Evolutionary conservation across 371 early-diverging fungal species (phyloP).

Genomic region (Coemansia sp.): DNA sequence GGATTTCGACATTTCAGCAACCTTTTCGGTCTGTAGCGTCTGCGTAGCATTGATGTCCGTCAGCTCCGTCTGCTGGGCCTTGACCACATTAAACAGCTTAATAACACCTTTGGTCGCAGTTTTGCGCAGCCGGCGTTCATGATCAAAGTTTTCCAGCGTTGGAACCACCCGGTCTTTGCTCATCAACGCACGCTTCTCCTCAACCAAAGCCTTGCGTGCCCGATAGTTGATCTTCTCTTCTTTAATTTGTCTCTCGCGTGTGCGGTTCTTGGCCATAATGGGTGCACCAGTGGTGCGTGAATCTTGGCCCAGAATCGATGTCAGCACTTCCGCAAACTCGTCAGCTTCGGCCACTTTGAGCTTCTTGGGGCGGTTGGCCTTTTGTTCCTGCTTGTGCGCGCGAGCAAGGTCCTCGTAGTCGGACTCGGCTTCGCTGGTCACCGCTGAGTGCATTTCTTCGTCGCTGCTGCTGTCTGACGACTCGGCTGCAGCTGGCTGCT

Average conservation of each 20-base stretch:
- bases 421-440: slow-evolving; percentile 23
- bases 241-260: slow-evolving; percentile 34
- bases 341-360: slow-evolving; percentile 30
- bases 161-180: slow-evolving; percentile 38
- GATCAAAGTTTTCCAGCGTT: slow-evolving; percentile 31
- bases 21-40: slow-evolving; percentile 31
- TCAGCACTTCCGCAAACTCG: slow-evolving; percentile 32
- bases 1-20: slow-evolving; percentile 44
- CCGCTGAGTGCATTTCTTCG: slow-evolving; percentile 6
- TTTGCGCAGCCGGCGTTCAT: slow-evolving; percentile 37
- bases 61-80: slow-evolving; percentile 46
- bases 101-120: slow-evolving; percentile 42
- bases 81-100: slow-evolving; percentile 48
- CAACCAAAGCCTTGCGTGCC: slow-evolving; percentile 37
- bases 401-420: slow-evolving; percentile 37
- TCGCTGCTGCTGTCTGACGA: slow-evolving; percentile 9
- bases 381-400: slow-evolving; percentile 23
- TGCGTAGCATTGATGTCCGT: slow-evolving; percentile 19
- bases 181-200: slow-evolving; percentile 23
- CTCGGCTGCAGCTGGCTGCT: neutral
- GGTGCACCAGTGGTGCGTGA: slow-evolving; percentile 16
- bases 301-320: slow-evolving; percentile 37
- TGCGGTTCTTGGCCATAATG: slow-evolving; percentile 46
- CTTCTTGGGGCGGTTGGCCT: slow-evolving; percentile 17
- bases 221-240: slow-evolving; percentile 36